Base-by-base conservation (phyloP, 1,284 basidiomycete genomes). In the Wallemia hederae region DNA sequence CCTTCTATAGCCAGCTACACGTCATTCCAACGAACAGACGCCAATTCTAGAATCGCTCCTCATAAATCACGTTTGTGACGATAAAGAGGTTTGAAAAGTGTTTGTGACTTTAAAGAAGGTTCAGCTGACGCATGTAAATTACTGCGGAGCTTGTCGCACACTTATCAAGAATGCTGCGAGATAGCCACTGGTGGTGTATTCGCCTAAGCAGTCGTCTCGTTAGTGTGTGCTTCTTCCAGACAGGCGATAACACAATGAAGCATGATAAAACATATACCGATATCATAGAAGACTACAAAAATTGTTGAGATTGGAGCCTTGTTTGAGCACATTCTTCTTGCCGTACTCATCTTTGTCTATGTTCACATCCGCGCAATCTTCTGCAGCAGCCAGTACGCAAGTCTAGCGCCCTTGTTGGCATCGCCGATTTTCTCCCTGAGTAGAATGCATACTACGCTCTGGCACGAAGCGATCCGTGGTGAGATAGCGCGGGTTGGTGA, bases 401-500 rank as follows among this genome's bases (percentile, higher is more conserved):
- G 83, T 69, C 82, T 85, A 2, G 83, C 80, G 11, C 77, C 77
- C 19, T 29, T 26, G 14, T 49, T 14, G 11, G n/a, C 5, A 22
- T 69, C 67, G 65, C 76, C 80, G 78, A 80, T 84, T 61, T 76
- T 74, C 59, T 75, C 74, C 59, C 76, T 74, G 22, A 82, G 65
- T 65, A 80, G 72, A 0, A 65, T 66, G 66, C 88, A 88, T 0
- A 84, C 85, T 0, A 88, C 67, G 1, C 70, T 66, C 0, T 66
- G 63, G 67, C 26, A 70, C 69, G 7, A 88, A 74, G 55, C 76
- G 76, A 15, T 78, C 75, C 17, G 75, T 72, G 1, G 80, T 78
- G 62, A 84, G 70, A 67, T 89, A 90, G 2, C 87, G 78, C 1
- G 87, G 89, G 68, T 90, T 91, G 25, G 74, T 69, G 24, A 90